A percentile compares a stretch with the other conserved stretches of the same genome.
These are phyloP conservation scores for Podaxis sp. DNA, from an alignment of 768 basidiomycete species.

Conservation along the genomic window DNA sequence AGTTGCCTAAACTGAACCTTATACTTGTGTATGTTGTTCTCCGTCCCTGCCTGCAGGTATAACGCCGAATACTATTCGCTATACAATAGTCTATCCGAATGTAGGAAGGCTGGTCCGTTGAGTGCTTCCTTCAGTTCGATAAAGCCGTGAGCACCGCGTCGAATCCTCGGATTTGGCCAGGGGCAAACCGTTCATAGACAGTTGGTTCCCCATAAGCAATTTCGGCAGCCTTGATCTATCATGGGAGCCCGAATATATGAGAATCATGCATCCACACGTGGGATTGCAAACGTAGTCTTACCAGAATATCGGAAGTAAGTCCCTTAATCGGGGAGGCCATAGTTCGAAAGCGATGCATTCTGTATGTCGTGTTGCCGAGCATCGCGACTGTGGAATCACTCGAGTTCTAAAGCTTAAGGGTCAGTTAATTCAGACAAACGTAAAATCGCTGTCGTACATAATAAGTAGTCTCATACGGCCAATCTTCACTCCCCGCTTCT, in stretches of 20 bases:
- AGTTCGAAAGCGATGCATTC: slow-evolving; percentile 84
- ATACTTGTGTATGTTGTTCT: not conserved
- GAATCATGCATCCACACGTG: not conserved
- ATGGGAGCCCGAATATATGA: not conserved
- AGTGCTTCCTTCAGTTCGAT: not conserved
- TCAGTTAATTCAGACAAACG: not conserved
- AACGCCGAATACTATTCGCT: not conserved
- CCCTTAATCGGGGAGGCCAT: slow-evolving; percentile 81
- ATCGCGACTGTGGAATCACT: slow-evolving; percentile 49
- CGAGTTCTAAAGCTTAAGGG: slow-evolving; percentile 34
- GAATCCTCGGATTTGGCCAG: slow-evolving; percentile 14
- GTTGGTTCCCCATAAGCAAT: slow-evolving; percentile 13
- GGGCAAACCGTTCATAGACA: slow-evolving; percentile 17
- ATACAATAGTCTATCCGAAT: not conserved
- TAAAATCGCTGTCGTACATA: slow-evolving; percentile 49
- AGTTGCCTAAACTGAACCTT: not conserved
- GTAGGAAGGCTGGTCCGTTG: not conserved
- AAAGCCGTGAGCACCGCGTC: slow-evolving; percentile 1
- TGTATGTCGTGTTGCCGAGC: slow-evolving; percentile 54
- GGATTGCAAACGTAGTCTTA: slow-evolving; percentile 30
- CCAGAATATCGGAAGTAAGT: slow-evolving; percentile 79
- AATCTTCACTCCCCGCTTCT: slow-evolving; percentile 61
- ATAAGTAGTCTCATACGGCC: slow-evolving; percentile 73
- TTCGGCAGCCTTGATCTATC: slow-evolving; percentile 63
- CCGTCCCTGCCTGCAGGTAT: not conserved